phyloP scores from a whole-genome alignment of 1,284 basidiomycete species.

The Fomitopsis palustris region DNA sequence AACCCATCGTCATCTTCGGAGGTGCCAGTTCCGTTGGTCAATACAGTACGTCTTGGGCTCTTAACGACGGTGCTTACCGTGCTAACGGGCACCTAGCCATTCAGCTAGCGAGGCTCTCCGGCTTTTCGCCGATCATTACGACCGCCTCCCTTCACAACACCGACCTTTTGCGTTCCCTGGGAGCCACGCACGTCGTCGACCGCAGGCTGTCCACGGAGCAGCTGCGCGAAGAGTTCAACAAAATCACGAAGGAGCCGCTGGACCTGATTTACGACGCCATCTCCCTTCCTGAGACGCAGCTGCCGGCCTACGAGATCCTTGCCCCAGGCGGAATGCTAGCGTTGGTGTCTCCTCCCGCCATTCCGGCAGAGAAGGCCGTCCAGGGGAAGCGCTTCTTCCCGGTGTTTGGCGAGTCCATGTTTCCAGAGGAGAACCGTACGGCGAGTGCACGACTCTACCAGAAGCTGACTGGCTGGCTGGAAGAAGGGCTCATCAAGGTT shows the following conservation, averaged over 20 bases:
- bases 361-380: background rate
- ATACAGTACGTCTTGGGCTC: constrained; percentile 14
- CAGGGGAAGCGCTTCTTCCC: constrained; percentile 7
- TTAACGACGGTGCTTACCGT: too few species aligned
- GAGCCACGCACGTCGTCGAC: constrained; percentile 52
- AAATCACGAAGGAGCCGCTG: constrained; percentile 28
- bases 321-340: constrained; percentile 23
- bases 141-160: constrained; percentile 40
- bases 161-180: constrained; percentile 42
- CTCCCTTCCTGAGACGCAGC: constrained; percentile 12
- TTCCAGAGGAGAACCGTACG: constrained; percentile 1
- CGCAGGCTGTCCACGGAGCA: constrained; percentile 27
- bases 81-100: too few species aligned
- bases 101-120: too few species aligned
- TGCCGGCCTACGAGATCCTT: constrained; percentile 22
- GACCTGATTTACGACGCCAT: constrained; percentile 37
- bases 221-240: constrained; percentile 20
- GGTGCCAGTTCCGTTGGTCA: constrained; percentile 37
- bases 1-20: constrained; percentile 34
- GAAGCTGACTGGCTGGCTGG: constrained; percentile 11
- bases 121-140: background rate
- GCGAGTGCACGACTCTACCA: constrained; percentile 8
- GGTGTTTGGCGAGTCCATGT: constrained; percentile 5
- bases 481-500: constrained; percentile 15
- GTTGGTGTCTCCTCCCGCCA: constrained; percentile 5